phyloP scores from a whole-genome alignment of 441 rosid genomes.

The Arabidopsis hybrid region DNA sequence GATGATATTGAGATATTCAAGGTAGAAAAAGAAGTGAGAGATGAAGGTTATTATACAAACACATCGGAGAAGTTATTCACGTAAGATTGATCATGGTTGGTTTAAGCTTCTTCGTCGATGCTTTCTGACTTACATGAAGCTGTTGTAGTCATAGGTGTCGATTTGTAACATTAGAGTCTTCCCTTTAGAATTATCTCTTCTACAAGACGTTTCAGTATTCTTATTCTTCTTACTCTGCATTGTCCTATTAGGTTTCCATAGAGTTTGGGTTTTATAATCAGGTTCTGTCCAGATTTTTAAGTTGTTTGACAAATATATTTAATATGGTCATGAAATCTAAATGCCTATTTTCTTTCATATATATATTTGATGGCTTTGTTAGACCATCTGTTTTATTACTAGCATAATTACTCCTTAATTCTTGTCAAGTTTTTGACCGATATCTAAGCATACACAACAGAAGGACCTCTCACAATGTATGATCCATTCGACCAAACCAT shows the following conservation, averaged over 20 bases:
- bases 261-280: conserved; percentile 13
- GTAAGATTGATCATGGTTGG: conserved; percentile 11
- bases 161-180: conserved; percentile 19
- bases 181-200: neutral
- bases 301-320: conserved; percentile 8
- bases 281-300: conserved; percentile 18
- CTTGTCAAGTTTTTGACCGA: neutral
- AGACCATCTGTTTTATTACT: neutral
- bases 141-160: conserved; percentile 29
- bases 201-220: neutral
- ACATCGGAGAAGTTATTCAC: conserved; percentile 29
- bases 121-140: neutral
- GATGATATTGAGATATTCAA: conserved; percentile 74
- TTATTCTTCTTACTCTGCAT: conserved; percentile 5
- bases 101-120: conserved; percentile 18
- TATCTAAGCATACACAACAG: neutral
- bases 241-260: conserved; percentile 17
- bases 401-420: neutral
- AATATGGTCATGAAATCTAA: neutral
- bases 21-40: conserved; percentile 50
- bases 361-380: conserved; percentile 10
- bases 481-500: conserved; percentile 6
- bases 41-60: conserved; percentile 38
- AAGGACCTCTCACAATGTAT: neutral
- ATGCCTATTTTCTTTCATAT: neutral